Percentiles rank a stretch among this genome's conserved stretches.
Evolutionary conservation across 495 filamentous ascomycete species (phyloP).

Genomic region (Aspergillus leporis): DNA sequence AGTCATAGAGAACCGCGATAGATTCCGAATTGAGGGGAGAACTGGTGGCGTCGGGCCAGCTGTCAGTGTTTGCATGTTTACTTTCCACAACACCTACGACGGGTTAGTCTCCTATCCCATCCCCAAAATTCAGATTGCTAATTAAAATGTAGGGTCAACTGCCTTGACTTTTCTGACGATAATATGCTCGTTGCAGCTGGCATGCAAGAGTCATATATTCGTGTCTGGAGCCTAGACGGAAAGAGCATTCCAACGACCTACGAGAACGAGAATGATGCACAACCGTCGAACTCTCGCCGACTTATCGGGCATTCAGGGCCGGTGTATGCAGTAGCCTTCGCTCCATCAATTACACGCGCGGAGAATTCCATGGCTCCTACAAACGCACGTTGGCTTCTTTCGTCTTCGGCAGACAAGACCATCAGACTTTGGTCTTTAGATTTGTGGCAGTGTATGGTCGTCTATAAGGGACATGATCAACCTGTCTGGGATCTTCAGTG

Average conservation of each 20-base stretch:
- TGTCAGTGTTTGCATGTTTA: constrained; percentile 90
- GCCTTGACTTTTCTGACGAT: constrained; percentile 91
- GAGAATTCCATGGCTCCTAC: constrained; percentile 54
- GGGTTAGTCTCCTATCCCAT: constrained; percentile 50
- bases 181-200: constrained; percentile 80
- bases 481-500: constrained; percentile 86
- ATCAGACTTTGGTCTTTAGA: constrained; percentile 93
- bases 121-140: constrained; percentile 18
- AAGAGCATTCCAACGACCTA: constrained; percentile 56
- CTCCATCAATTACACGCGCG: constrained; percentile 64
- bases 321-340: constrained; percentile 87
- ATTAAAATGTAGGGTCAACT: constrained; percentile 66
- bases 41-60: constrained; percentile 78
- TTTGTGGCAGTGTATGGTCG: constrained; percentile 81
- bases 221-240: constrained; percentile 86
- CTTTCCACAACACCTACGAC: constrained; percentile 93
- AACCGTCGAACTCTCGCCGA: constrained; percentile 68
- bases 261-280: constrained; percentile 37
- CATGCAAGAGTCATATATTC: constrained; percentile 90
- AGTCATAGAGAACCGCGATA: constrained; percentile 89
- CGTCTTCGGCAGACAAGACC: constrained; percentile 81
- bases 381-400: constrained; percentile 74
- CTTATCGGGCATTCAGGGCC: constrained; percentile 90
- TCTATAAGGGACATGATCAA: constrained; percentile 88
- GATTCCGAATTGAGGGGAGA: constrained; percentile 77